Evolutionary conservation across 768 basidiomycete species (phyloP).

Genomic region (Leccinum sublutescens): DNA sequence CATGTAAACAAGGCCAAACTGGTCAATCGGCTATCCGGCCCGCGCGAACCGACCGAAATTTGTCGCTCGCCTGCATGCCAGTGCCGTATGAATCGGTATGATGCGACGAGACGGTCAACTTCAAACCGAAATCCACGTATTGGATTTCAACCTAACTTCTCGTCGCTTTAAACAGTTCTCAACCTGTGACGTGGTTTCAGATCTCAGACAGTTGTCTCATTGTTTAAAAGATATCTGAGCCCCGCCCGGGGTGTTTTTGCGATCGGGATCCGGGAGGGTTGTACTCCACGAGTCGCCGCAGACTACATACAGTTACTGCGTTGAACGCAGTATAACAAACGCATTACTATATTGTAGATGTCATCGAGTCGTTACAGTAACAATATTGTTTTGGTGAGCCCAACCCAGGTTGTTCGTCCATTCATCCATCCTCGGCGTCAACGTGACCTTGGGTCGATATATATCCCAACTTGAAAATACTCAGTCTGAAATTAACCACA

Average conservation of each 20-base stretch:
- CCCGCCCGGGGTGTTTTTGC: too few relatives aligned
- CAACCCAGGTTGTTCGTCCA: slow-evolving; percentile 41
- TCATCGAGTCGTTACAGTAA: not conserved
- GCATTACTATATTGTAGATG: not conserved
- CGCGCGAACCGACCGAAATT: not conserved
- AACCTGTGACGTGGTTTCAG: not conserved
- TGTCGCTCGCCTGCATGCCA: too few relatives aligned
- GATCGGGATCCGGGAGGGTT: too few relatives aligned
- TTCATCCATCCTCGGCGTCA: too few relatives aligned
- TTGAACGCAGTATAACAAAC: too few relatives aligned
- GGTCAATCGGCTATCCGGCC: not conserved
- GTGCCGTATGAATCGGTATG: not conserved
- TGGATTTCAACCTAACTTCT: not conserved
- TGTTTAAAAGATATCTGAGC: not conserved
- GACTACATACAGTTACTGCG: slow-evolving; percentile 45
- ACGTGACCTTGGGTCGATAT: too few relatives aligned
- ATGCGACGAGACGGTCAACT: not conserved
- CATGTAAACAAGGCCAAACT: slow-evolving; percentile 19
- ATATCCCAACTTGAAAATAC: not conserved
- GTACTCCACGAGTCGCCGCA: too few relatives aligned
- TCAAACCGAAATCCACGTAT: not conserved
- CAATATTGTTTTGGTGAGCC: too few relatives aligned
- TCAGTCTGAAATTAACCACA: not conserved
- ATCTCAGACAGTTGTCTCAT: not conserved
- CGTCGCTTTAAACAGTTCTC: not conserved